Percentiles rank a stretch among this genome's conserved stretches.
phyloP scores from a whole-genome alignment of 1,284 basidiomycete genomes.

The Apiotrichum sp. region DNA sequence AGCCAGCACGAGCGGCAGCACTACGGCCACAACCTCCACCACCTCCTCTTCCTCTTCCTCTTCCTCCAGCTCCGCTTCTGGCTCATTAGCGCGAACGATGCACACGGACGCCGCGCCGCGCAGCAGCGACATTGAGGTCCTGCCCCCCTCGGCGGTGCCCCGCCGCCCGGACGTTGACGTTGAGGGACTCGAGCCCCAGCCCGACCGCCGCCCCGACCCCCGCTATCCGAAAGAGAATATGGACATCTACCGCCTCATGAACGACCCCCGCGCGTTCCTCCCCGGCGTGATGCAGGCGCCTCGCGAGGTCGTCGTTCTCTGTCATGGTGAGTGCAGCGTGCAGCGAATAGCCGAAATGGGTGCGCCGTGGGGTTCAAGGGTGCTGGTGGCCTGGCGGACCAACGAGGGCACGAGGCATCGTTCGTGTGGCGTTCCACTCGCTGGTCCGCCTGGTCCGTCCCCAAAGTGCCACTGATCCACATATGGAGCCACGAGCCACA shows the following conservation, averaged over 20 bases:
- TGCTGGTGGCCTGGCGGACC: too few species aligned
- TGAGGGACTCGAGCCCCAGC: slow-evolving; percentile 2
- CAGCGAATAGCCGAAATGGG: too few species aligned
- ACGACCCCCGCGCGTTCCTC: slow-evolving; percentile 64
- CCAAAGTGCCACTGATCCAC: not conserved
- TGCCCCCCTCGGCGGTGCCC: not conserved
- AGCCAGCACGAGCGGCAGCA: not conserved
- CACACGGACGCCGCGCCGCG: not conserved
- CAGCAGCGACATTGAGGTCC: too few species aligned
- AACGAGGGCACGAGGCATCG: not conserved
- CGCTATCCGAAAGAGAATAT: slow-evolving; percentile 27
- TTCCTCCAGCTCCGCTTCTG: not conserved
- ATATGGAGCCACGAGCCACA: not conserved
- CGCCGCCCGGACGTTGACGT: slow-evolving; percentile 3
- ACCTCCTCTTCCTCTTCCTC: not conserved
- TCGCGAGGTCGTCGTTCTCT: slow-evolving; percentile 84
- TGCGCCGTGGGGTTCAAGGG: too few species aligned
- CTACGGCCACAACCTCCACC: not conserved
- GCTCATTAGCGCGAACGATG: not conserved
- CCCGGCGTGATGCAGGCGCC: slow-evolving; percentile 62
- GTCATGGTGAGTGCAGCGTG: slow-evolving; percentile 65
- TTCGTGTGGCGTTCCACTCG: not conserved
- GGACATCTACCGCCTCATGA: slow-evolving; percentile 66
- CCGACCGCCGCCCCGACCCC: slow-evolving; percentile 23
- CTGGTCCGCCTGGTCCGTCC: too few species aligned